Percentiles rank a stretch among this genome's conserved stretches.
phyloP scores from a whole-genome alignment of 2,329 filamentous ascomycete species.

The Blastomyces silverae region DNA sequence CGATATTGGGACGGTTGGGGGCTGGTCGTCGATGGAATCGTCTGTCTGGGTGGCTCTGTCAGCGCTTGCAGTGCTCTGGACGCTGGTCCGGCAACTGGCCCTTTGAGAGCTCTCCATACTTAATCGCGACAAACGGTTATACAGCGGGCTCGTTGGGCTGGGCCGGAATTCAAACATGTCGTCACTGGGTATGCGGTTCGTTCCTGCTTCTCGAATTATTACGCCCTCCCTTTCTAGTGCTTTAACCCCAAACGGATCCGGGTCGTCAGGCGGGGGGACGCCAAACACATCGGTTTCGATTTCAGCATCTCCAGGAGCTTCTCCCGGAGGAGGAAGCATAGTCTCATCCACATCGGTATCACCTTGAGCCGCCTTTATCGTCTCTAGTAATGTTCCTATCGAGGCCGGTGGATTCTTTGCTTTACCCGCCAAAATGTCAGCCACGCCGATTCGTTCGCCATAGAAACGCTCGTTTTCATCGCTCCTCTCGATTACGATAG shows the following conservation, averaged over 20 bases:
- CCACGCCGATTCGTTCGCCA: conserved; percentile 56
- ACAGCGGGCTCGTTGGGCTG: conserved; percentile 63
- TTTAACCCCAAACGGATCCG: conserved; percentile 84
- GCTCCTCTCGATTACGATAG: conserved; percentile 74
- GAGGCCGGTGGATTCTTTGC: conserved; percentile 51
- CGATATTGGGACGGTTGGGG: conserved; percentile 13
- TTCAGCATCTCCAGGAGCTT: conserved; percentile 69
- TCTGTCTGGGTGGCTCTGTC: conserved; percentile 65
- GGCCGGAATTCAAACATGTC: conserved; percentile 79
- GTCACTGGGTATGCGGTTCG: conserved; percentile 63
- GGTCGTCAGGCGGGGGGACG: conserved; percentile 69
- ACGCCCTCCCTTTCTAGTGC: conserved; percentile 86
- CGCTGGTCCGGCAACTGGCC: conserved; percentile 64
- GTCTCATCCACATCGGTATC: conserved; percentile 65
- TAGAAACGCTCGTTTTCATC: conserved; percentile 87
- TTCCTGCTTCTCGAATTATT: conserved; percentile 85
- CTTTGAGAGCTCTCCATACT: conserved; percentile 60
- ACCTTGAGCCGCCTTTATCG: conserved; percentile 81
- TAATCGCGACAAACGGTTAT: conserved; percentile 49
- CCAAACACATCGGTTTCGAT: conserved; percentile 59
- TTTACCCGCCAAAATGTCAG: conserved; percentile 58
- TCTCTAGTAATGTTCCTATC: conserved; percentile 62
- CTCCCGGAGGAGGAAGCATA: conserved; percentile 58
- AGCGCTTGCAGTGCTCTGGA: conserved; percentile 52
- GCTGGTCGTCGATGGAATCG: conserved; percentile 33